Evolutionary conservation across 768 basidiomycete genomes (phyloP).

Genomic region (Boletales sp.): DNA sequence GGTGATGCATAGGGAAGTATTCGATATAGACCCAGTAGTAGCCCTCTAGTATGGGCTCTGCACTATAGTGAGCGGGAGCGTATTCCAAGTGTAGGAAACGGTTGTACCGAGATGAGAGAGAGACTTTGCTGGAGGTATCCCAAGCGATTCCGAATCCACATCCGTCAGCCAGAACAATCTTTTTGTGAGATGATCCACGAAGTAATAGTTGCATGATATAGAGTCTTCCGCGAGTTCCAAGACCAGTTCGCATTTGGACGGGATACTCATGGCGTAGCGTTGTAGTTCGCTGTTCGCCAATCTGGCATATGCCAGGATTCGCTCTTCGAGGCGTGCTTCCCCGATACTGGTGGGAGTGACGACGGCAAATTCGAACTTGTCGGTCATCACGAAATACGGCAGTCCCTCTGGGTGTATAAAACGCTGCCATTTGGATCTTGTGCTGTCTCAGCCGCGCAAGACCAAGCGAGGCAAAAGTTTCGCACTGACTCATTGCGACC

Average conservation of each 20-base stretch:
- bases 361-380: slow-evolving; percentile 27
- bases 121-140: slow-evolving; percentile 41
- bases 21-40: slow-evolving; percentile 58
- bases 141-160: slow-evolving; percentile 38
- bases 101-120: slow-evolving; percentile 41
- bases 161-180: slow-evolving; percentile 52
- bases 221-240: slow-evolving; percentile 34
- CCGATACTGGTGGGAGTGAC: slow-evolving; percentile 53
- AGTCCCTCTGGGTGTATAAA: slow-evolving; percentile 57
- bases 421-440: slow-evolving; percentile 35
- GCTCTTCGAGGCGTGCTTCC: slow-evolving; percentile 30
- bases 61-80: neutral
- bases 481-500: neutral
- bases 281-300: slow-evolving; percentile 31
- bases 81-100: slow-evolving; percentile 9
- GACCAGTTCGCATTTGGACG: slow-evolving; percentile 43
- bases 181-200: slow-evolving; percentile 43
- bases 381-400: slow-evolving; percentile 39
- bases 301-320: slow-evolving; percentile 36
- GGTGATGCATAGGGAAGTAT: slow-evolving; percentile 52
- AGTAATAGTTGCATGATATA: slow-evolving; percentile 46
- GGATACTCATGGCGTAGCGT: slow-evolving; percentile 29
- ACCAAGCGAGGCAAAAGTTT: neutral
- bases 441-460: neutral
- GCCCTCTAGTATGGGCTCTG: neutral